These are phyloP conservation scores for Diplosphaera chodatii DNA, from an alignment of 139 green algal genomes.

Conservation along the genomic window DNA sequence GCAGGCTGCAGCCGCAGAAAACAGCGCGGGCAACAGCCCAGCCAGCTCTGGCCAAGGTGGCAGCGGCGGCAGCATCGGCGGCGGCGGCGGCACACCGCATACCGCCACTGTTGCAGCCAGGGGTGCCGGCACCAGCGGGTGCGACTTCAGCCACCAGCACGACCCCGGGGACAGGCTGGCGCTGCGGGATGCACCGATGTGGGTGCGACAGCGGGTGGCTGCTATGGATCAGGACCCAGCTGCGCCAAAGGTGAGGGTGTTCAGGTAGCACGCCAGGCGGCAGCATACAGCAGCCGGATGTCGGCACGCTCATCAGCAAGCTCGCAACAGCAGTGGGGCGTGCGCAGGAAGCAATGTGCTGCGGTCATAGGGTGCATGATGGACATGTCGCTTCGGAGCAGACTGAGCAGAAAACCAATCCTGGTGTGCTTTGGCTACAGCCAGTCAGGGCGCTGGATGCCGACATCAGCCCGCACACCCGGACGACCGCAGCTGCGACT, in stretches of 20 bases:
- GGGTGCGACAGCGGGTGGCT: not conserved
- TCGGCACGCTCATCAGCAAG: no score
- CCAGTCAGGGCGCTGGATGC: not conserved
- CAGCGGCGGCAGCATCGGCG: not conserved
- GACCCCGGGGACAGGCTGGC: not conserved
- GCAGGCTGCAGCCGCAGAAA: not conserved
- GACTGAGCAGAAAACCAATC: no score
- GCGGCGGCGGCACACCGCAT: no score
- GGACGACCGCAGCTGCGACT: no score
- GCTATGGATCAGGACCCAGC: not conserved
- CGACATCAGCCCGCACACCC: not conserved
- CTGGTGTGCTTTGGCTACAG: not conserved
- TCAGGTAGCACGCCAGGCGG: no score
- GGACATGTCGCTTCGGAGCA: no score
- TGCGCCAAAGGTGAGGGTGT: not conserved
- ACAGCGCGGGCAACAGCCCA: no score
- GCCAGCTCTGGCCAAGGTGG: no score
- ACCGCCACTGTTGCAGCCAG: not conserved
- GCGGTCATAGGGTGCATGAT: no score
- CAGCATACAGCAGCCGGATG: no score
- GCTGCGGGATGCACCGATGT: not conserved
- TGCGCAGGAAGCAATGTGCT: no score
- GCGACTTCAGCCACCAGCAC: conserved; percentile 1
- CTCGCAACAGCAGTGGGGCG: no score
- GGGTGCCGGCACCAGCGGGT: not conserved